Evolutionary conservation across 2,329 filamentous ascomycete species (phyloP).

Genomic region (Nemania diffusa): DNA sequence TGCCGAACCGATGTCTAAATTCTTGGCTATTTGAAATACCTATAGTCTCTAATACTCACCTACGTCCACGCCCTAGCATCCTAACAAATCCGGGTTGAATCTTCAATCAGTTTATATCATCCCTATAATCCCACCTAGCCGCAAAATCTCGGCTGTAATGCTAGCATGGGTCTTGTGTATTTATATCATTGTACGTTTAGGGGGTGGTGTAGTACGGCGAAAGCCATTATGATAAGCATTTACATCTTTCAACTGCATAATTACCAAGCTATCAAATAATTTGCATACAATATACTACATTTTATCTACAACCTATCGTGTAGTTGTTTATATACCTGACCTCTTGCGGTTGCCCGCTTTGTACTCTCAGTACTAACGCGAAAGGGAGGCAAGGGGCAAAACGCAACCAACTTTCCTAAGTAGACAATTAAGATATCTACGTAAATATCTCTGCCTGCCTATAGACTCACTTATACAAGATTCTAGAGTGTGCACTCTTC

Average conservation of each 20-base stretch:
- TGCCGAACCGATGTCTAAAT: background rate
- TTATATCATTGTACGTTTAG: conserved; percentile 38
- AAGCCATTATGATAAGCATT: background rate
- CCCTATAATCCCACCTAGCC: background rate
- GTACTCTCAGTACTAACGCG: too few species aligned
- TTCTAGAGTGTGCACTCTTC: too few species aligned
- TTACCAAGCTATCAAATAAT: background rate
- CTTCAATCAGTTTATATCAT: background rate
- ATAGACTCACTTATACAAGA: too few species aligned
- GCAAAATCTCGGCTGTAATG: background rate
- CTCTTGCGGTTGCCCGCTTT: background rate
- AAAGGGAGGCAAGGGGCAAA: background rate
- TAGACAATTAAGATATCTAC: too few species aligned
- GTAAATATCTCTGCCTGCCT: too few species aligned
- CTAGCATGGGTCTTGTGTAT: conserved; percentile 35
- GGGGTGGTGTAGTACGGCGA: conserved; percentile 19
- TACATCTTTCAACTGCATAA: background rate
- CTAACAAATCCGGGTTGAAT: background rate
- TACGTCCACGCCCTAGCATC: background rate
- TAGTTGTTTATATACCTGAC: background rate
- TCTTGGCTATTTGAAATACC: background rate
- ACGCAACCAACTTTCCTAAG: background rate
- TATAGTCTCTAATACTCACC: background rate
- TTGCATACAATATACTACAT: background rate
- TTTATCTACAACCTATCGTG: background rate